Base-by-base conservation (phyloP, 352 stramenopile genomes). In the Pythium aristosporum region DNA sequence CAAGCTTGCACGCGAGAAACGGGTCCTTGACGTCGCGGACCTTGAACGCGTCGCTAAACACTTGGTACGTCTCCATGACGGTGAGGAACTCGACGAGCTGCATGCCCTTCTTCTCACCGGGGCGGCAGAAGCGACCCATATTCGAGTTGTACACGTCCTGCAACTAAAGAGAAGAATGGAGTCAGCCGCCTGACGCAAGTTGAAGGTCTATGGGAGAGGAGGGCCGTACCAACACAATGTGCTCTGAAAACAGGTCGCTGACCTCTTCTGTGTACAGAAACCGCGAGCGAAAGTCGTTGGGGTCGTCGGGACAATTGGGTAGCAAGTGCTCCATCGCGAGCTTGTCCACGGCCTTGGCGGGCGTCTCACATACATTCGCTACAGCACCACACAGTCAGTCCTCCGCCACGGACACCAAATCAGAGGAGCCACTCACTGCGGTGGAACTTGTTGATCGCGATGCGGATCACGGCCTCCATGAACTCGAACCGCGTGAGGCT, bases 401-500 rank as follows among this genome's bases (percentile, higher is more conserved):
- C 11, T 16, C 18, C 16, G 49, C 7, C 4, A 6, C 5, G 5
- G 39, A 5, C 39, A 4, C 39, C 16, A 5, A 44, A 36, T 37
- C 10, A 3, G 21, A 2, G 13, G 1, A 4, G 18, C 6, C 3
- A 74, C 76, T 56, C 73, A 88, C 81, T 87, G 34, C 79, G 73
- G 21, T 75, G 76, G 59, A 84, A 92, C 68, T 92, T 92, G 77
- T 89, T 92, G 57, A 84, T 77, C n/a, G 82, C 79, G 48, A 92
- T 92, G 67, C 82, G 80, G 23, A 87, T 85, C 64, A 89, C 68
- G 28, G 74, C 78, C 59, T 92, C 82, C 64, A 92, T 72, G 59
- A 92, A 92, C 69, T 92, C 80, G 56, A 92, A 92, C 3, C 82
- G 70, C 32, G 82, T 92, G 61, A 92, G 77, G 46, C 79, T 90